Percentiles rank a stretch among this genome's conserved stretches.
Evolutionary conservation across 148 eudicot species (phyloP).

Genomic region (Camellia japonica): DNA sequence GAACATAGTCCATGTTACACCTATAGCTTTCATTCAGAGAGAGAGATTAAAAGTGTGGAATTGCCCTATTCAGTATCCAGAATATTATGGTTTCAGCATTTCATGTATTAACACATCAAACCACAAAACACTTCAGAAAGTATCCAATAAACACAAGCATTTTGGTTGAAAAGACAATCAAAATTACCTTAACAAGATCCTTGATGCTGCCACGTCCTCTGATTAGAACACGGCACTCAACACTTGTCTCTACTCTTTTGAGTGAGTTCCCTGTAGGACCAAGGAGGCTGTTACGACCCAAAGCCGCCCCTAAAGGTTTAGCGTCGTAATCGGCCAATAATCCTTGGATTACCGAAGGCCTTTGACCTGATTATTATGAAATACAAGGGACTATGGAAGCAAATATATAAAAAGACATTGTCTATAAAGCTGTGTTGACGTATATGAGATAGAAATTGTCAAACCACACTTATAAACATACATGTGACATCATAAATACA

Average conservation of each 20-base stretch:
- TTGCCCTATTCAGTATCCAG: not conserved
- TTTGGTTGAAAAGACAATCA: not conserved
- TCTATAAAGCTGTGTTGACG: no score
- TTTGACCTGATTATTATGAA: no score
- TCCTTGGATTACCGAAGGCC: no score
- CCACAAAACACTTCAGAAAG: not conserved
- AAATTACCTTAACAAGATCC: constrained; percentile 80
- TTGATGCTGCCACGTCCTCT: constrained; percentile 98
- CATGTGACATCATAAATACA: no score
- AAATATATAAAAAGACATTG: no score
- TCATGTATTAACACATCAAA: not conserved
- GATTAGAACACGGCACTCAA: constrained; percentile 93
- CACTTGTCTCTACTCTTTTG: constrained; percentile 89
- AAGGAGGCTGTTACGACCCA: constrained; percentile 38
- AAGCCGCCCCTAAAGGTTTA: no score
- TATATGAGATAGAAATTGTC: no score
- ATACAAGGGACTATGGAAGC: no score
- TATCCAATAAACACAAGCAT: constrained; percentile 8
- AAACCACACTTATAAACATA: no score
- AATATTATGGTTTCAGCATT: not conserved
- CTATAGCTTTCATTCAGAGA: no score
- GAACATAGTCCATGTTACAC: no score
- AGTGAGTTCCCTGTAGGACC: constrained; percentile 99
- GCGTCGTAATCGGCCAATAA: no score
- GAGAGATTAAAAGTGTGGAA: not conserved